Percentiles rank a stretch among this genome's conserved stretches.
Conservation (phyloP, 2,329 filamentous ascomycete species). For the Corinectria fuckeliana region DNA sequence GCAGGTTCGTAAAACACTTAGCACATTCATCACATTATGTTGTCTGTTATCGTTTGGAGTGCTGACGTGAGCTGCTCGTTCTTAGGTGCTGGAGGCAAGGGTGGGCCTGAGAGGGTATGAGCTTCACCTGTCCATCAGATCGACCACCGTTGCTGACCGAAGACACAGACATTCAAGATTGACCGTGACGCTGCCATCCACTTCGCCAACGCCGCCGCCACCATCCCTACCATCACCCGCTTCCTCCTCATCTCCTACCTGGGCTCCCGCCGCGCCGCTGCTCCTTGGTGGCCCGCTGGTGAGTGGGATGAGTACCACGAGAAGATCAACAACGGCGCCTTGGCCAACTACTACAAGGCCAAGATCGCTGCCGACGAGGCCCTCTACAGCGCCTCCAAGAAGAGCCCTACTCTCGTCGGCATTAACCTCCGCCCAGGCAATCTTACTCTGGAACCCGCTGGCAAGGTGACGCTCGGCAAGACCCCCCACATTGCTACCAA, state of each 20-base stretch:
- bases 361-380: slow-evolving; percentile 67
- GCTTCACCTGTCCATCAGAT: not conserved
- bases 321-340: slow-evolving; percentile 45
- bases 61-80: slow-evolving; percentile 11
- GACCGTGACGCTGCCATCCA: slow-evolving; percentile 69
- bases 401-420: slow-evolving; percentile 51
- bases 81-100: slow-evolving; percentile 64
- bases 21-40: not conserved
- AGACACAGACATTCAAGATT: slow-evolving; percentile 59
- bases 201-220: slow-evolving; percentile 65
- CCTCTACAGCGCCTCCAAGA: slow-evolving; percentile 56
- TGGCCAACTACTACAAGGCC: slow-evolving; percentile 64
- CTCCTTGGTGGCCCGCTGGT: slow-evolving; percentile 62
- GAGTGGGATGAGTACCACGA: slow-evolving; percentile 55
- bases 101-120: slow-evolving; percentile 57
- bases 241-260: slow-evolving; percentile 72
- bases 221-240: slow-evolving; percentile 60
- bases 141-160: not conserved
- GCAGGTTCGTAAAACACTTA: slow-evolving; percentile 61
- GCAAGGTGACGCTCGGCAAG: slow-evolving; percentile 56
- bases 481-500: slow-evolving; percentile 40
- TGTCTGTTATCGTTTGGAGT: not conserved
- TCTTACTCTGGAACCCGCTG: slow-evolving; percentile 57
- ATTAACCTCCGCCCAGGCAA: slow-evolving; percentile 61
- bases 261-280: slow-evolving; percentile 56